Evolutionary conservation across 2,329 filamentous ascomycete species (phyloP), one percentile per base, ranked within the genome.

Genomic region (Neofusicoccum umdonicola): DNA sequence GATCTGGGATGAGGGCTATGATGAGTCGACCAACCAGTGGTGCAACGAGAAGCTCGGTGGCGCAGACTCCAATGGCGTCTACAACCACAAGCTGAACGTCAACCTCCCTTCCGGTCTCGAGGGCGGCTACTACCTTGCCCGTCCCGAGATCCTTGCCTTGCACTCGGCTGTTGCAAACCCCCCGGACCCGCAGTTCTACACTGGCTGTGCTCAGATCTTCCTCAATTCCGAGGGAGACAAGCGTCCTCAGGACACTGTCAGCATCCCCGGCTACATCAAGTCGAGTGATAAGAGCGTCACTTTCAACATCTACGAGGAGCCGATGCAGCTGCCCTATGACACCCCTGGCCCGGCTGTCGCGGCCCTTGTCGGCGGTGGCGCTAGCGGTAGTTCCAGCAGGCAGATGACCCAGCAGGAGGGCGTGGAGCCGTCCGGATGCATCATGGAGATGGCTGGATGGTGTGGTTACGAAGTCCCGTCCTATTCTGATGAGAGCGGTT

Each of bases 371-470:
- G 69, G 70, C n/a, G 74, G 70, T 60, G 65, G 66, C n/a, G 65
- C 66, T 65, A 69, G 65, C 48, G 61, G 27, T 48, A 42, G 42
- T 27, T 44, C 65, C 22, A 67, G 31, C 6, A 65, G 51, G 15
- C 66, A 68, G 52, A 13, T 17, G 11, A 69, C 69, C 3, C 81
- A 84, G 67, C 76, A 71, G 3, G 78, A 82, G 45, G 87, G 87
- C 12, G 74, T 82, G 12, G 79, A 86, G 61, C 88, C 88, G 0
- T 63, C 71, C 1, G 77, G 81, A 69, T 90, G 86, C 71, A 78
- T 90, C 42, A 71, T 88, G 66, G 85, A 87, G 71, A 91, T 90
- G 72, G 89, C 80, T 65, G 91, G 92, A 78, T 92, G 89, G 89
- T 90, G 88, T 76, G 88, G 83, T 60, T 79, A 82, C 66, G 84